A percentile compares a stretch with the other conserved stretches of the same genome.
Evolutionary conservation across 306 rosid genomes (phyloP).

Genomic region (Lathyrus aphaca): DNA sequence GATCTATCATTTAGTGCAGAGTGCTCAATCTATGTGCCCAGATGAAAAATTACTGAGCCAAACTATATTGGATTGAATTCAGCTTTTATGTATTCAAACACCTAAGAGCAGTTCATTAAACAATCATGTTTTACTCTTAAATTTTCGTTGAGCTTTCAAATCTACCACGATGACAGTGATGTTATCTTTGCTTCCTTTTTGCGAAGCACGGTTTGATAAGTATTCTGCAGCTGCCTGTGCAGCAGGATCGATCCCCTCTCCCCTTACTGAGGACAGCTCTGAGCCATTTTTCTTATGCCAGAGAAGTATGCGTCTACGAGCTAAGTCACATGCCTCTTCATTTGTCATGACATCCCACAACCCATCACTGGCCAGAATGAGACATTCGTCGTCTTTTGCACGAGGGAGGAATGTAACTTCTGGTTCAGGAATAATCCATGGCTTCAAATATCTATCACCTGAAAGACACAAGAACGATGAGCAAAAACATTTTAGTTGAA

Average conservation of each 20-base stretch:
- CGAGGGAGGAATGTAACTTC: slow-evolving; percentile 84
- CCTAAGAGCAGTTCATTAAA: slow-evolving; percentile 10
- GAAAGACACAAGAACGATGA: slow-evolving; percentile 43
- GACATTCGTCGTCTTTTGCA: slow-evolving; percentile 80
- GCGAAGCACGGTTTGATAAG: slow-evolving; percentile 71
- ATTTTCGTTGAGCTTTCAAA: slow-evolving; percentile 85
- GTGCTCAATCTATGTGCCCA: slow-evolving; percentile 48
- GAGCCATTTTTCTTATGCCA: slow-evolving; percentile 90
- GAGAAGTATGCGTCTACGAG: slow-evolving; percentile 70
- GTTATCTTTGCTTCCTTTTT: slow-evolving; percentile 64
- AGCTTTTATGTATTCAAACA: slow-evolving; percentile 33
- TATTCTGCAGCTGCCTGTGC: slow-evolving; percentile 94
- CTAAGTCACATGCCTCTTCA: slow-evolving; percentile 85
- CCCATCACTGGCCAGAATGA: slow-evolving; percentile 57
- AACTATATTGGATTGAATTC: slow-evolving; percentile 41
- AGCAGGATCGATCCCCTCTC: slow-evolving; percentile 76
- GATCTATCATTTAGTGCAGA: slow-evolving; percentile 46
- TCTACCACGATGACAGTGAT: slow-evolving; percentile 84
- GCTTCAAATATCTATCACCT: slow-evolving; percentile 58
- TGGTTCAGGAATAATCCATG: slow-evolving; percentile 94
- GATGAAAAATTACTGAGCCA: slow-evolving; percentile 73
- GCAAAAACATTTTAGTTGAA: slow-evolving; percentile 19
- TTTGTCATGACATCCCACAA: slow-evolving; percentile 92
- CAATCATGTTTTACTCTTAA: slow-evolving; percentile 69
- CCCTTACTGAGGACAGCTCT: slow-evolving; percentile 55